Conservation (phyloP, 176 grass and related monocot genomes). For the Zea luxurians region DNA sequence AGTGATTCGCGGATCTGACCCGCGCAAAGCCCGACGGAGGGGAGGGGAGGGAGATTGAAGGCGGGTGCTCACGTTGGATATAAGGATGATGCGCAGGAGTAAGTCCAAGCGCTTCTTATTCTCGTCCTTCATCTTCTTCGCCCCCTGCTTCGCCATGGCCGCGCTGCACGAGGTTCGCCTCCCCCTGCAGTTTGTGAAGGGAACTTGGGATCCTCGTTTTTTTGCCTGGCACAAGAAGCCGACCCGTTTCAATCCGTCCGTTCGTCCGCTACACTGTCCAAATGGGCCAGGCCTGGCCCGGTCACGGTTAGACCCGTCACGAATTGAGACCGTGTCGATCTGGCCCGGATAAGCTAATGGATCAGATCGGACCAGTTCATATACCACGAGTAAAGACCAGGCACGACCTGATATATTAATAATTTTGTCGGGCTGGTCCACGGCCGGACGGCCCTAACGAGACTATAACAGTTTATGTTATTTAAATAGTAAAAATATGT, state of each 20-base stretch:
- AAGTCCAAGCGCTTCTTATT: conserved; percentile 80
- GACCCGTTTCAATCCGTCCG: neutral
- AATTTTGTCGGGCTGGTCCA: too few species aligned
- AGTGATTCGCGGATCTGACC: conserved; percentile 33
- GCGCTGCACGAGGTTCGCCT: conserved; percentile 6
- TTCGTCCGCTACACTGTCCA: neutral
- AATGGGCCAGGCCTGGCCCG: too few species aligned
- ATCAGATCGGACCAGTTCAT: too few species aligned
- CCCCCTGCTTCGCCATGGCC: conserved; percentile 92
- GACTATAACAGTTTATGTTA: too few species aligned
- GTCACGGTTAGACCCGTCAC: too few species aligned
- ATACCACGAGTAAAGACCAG: too few species aligned
- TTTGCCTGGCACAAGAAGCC: neutral
- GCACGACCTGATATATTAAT: too few species aligned
- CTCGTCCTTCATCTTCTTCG: conserved; percentile 88
- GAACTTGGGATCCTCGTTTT: conserved; percentile 8
- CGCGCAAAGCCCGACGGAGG: neutral
- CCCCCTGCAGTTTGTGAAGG: neutral
- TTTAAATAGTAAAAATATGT: too few species aligned
- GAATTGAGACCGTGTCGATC: too few species aligned
- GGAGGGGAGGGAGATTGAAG: neutral
- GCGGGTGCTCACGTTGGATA: conserved; percentile 59
- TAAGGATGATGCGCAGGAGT: conserved; percentile 74
- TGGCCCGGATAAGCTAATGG: too few species aligned
- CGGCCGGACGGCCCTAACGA: too few species aligned